A percentile compares a stretch with the other conserved stretches of the same genome.
Evolutionary conservation across 179 eudicot species (phyloP).

Genomic region (Gypsophila paniculata): DNA sequence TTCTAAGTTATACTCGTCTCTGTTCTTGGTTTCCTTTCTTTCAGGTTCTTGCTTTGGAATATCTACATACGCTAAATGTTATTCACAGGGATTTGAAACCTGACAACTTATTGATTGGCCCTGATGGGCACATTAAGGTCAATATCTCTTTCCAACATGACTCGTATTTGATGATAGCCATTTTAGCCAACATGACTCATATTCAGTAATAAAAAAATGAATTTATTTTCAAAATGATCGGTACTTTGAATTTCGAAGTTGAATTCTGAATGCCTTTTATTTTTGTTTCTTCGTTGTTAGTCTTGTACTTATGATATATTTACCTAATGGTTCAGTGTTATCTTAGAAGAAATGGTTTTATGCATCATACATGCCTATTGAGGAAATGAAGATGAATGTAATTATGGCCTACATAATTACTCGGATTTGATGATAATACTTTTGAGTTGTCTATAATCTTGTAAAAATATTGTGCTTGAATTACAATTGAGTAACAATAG

Average conservation of each 20-base stretch:
- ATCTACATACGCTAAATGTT: conserved; percentile 79
- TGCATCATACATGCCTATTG: too few relatives aligned
- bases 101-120: conserved; percentile 90
- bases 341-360: too few relatives aligned
- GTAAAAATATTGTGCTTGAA: too few relatives aligned
- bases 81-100: conserved; percentile 97
- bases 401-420: too few relatives aligned
- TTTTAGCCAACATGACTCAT: not conserved
- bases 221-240: not conserved
- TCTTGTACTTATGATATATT: too few relatives aligned
- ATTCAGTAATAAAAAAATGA: not conserved
- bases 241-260: not conserved
- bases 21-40: conserved; percentile 15
- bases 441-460: too few relatives aligned
- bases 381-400: too few relatives aligned
- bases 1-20: conserved; percentile 1
- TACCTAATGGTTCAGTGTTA: not conserved
- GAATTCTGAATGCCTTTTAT: not conserved
- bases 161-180: conserved; percentile 9
- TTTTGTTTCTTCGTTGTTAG: too few relatives aligned
- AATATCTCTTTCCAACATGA: conserved; percentile 17
- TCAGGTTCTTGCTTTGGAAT: conserved; percentile 98
- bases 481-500: too few relatives aligned
- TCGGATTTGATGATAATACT: too few relatives aligned
- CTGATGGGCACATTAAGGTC: conserved; percentile 99